phyloP scores from a whole-genome alignment of 2,329 filamentous ascomycete genomes.

The Xylaria arbuscula region DNA sequence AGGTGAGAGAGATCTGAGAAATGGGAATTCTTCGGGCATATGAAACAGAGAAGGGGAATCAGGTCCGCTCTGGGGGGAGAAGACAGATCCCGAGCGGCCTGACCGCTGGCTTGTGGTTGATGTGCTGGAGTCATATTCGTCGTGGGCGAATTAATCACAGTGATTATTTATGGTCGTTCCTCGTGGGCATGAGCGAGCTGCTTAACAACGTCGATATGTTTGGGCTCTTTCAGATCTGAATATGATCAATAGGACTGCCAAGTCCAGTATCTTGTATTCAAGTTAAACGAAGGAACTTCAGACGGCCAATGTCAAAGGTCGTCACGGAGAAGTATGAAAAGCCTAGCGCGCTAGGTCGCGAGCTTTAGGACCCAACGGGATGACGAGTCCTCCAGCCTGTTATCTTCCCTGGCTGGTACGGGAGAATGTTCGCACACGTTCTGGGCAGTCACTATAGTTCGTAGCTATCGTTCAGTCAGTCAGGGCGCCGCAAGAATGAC shows the following conservation, averaged over 20 bases:
- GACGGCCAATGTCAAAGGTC: neutral
- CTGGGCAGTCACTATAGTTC: neutral
- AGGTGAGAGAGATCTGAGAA: slow-evolving; percentile 95
- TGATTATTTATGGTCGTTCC: slow-evolving; percentile 5
- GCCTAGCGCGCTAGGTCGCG: neutral
- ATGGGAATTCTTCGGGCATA: slow-evolving; percentile 81
- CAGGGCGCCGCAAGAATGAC: neutral
- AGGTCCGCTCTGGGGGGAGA: slow-evolving; percentile 16
- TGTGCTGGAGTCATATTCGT: slow-evolving; percentile 32
- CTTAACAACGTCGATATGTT: slow-evolving; percentile 5
- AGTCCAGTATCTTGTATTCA: neutral
- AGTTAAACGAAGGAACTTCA: neutral
- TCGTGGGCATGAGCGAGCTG: neutral
- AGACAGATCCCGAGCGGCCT: slow-evolving; percentile 9
- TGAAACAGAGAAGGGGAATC: slow-evolving; percentile 81
- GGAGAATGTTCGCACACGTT: neutral
- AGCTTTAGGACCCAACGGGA: neutral
- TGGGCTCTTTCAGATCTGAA: neutral
- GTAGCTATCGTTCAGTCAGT: slow-evolving; percentile 11
- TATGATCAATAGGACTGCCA: neutral
- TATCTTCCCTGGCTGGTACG: neutral
- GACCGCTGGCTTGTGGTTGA: slow-evolving; percentile 21
- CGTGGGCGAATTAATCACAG: neutral
- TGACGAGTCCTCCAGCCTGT: neutral
- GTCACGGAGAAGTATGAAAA: neutral